Conservation (phyloP, 345 rosid genomes). For the Bruguiera sexangula region DNA sequence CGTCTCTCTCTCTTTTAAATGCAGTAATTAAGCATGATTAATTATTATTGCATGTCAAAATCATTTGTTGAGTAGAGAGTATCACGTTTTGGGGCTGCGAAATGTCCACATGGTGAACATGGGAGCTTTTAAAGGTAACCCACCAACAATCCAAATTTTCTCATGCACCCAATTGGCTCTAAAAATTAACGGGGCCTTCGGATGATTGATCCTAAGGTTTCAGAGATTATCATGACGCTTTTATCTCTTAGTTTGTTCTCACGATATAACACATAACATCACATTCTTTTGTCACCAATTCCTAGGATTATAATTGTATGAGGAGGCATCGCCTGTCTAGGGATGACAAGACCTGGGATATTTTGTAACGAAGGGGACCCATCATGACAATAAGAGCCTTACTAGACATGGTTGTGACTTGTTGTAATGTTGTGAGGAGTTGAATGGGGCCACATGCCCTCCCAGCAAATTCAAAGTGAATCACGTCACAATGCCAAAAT, state of each 20-base stretch:
- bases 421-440: background rate
- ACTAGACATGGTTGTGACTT: conserved; percentile 7
- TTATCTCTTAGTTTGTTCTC: no score
- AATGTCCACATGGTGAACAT: conserved; percentile 8
- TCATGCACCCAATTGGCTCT: no score
- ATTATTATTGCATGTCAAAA: conserved; percentile 9
- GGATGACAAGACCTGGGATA: background rate
- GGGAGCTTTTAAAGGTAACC: conserved; percentile 1
- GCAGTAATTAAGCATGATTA: background rate
- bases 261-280: no score
- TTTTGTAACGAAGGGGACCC: conserved; percentile 1
- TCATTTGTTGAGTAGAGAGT: conserved; percentile 1
- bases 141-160: no score
- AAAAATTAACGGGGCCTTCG: no score
- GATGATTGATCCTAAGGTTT: no score
- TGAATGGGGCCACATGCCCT: background rate
- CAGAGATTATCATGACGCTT: no score
- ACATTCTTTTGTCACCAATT: no score
- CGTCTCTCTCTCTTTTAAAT: no score
- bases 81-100: no score
- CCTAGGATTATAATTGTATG: no score
- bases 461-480: background rate
- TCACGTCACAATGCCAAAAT: conserved; percentile 9
- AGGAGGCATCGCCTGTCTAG: background rate
- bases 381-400: background rate